Conservation (phyloP, 2,329 filamentous ascomycete genomes). For the Fusarium clavum region DNA sequence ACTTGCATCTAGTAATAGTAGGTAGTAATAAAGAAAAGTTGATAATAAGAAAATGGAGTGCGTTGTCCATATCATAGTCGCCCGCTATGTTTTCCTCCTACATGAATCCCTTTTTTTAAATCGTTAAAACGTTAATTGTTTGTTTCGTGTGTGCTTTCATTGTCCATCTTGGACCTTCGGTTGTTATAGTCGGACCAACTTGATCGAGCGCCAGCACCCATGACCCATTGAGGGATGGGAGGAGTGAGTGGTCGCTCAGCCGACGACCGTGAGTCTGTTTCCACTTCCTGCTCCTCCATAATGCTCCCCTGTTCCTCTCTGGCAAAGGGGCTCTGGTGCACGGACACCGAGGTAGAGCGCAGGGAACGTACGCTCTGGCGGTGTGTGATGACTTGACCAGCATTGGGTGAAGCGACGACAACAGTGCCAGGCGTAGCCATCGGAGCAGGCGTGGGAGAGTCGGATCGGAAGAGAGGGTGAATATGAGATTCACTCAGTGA, state of each 20-base stretch:
- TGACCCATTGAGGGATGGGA: slow-evolving; percentile 71
- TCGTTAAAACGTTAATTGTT: slow-evolving; percentile 35
- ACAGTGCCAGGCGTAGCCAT: slow-evolving; percentile 75
- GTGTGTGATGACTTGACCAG: slow-evolving; percentile 71
- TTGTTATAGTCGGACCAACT: slow-evolving; percentile 62
- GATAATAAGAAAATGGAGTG: slow-evolving; percentile 29
- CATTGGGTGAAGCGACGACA: slow-evolving; percentile 76
- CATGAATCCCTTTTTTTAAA: slow-evolving; percentile 3
- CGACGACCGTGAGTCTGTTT: slow-evolving; percentile 35
- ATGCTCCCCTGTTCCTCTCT: slow-evolving; percentile 48
- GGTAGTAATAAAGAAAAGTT: not conserved
- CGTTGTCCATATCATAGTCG: slow-evolving; percentile 34
- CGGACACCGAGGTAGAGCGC: slow-evolving; percentile 66
- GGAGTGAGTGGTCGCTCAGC: slow-evolving; percentile 65
- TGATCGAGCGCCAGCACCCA: slow-evolving; percentile 63
- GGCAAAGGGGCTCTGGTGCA: slow-evolving; percentile 60
- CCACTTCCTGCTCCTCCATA: slow-evolving; percentile 41
- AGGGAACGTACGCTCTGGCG: slow-evolving; percentile 63
- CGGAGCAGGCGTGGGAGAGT: slow-evolving; percentile 75
- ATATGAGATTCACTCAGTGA: slow-evolving; percentile 73
- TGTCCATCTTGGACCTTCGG: slow-evolving; percentile 48
- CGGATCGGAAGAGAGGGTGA: slow-evolving; percentile 80
- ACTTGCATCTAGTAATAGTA: slow-evolving; percentile 10
- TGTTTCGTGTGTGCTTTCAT: slow-evolving; percentile 17
- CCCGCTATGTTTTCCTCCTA: slow-evolving; percentile 29